These are phyloP conservation scores for Phaeosphaeria sp. DNA, from an alignment of 2,329 filamentous ascomycete genomes.

Conservation along the genomic window DNA sequence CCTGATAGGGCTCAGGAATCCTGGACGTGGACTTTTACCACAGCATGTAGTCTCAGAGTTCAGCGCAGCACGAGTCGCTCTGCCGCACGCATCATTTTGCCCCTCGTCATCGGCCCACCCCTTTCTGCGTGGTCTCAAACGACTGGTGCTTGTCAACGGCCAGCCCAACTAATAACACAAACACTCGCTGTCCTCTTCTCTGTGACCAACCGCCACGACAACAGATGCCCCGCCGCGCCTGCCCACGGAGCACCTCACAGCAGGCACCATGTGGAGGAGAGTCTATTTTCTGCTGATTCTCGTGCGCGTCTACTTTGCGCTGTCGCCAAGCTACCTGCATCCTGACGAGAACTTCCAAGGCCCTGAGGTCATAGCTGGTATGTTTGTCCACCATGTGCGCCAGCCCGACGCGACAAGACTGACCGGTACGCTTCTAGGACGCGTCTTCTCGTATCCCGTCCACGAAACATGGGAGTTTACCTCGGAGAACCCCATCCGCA, in stretches of 20 bases:
- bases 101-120: constrained; percentile 17
- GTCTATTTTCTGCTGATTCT: constrained; percentile 84
- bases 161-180: constrained; percentile 22
- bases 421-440: constrained; percentile 62
- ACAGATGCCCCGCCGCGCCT: constrained; percentile 28
- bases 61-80: constrained; percentile 13
- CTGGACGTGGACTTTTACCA: background rate
- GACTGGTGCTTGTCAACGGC: constrained; percentile 29
- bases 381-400: constrained; percentile 7
- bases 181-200: constrained; percentile 26
- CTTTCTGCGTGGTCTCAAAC: constrained; percentile 29
- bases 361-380: constrained; percentile 94
- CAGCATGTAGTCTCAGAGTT: constrained; percentile 21
- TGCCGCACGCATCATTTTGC: constrained; percentile 13
- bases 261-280: constrained; percentile 81
- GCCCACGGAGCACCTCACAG: constrained; percentile 21
- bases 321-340: constrained; percentile 95
- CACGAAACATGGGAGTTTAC: constrained; percentile 97
- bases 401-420: constrained; percentile 1
- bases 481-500: constrained; percentile 84
- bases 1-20: constrained; percentile 16
- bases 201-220: constrained; percentile 17
- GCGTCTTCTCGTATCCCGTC: constrained; percentile 91
- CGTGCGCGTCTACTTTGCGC: constrained; percentile 89
- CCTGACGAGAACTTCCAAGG: constrained; percentile 99